Conservation (phyloP, 257 asterid species). For the Salvia rosmarinus region DNA sequence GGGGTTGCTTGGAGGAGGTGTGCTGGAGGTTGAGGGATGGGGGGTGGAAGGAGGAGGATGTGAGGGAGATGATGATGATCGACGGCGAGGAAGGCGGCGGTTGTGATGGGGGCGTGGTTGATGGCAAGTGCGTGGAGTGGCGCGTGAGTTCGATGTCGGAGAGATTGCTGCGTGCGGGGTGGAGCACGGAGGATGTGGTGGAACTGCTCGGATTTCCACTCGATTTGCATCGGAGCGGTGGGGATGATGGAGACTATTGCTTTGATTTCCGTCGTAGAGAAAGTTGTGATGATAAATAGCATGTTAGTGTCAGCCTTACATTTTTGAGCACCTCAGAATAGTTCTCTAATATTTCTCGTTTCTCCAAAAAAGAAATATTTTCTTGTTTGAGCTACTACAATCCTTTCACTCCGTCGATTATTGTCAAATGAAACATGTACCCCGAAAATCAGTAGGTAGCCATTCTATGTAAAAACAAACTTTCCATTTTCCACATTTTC, state of each 20-base stretch:
- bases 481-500: no score
- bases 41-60: slow-evolving; percentile 93
- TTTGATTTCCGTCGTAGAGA: slow-evolving; percentile 42
- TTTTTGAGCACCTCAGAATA: neutral
- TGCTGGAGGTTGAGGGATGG: slow-evolving; percentile 63
- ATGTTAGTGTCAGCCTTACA: neutral
- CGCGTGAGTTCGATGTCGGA: slow-evolving; percentile 53
- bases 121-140: slow-evolving; percentile 32
- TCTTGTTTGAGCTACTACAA: no score
- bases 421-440: no score
- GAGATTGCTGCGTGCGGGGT: slow-evolving; percentile 70
- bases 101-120: slow-evolving; percentile 34
- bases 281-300: slow-evolving; percentile 26
- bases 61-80: slow-evolving; percentile 89
- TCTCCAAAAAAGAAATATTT: no score
- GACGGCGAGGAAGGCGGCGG: slow-evolving; percentile 49
- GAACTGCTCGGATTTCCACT: slow-evolving; percentile 59
- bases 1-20: slow-evolving; percentile 63
- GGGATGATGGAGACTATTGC: slow-evolving; percentile 46
- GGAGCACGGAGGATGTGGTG: slow-evolving; percentile 85
- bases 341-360: no score
- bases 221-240: slow-evolving; percentile 27
- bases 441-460: no score
- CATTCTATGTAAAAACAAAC: no score
- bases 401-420: no score